phyloP scores from a whole-genome alignment of 2,329 filamentous ascomycete species.

The Pseudocercospora crystallina region DNA sequence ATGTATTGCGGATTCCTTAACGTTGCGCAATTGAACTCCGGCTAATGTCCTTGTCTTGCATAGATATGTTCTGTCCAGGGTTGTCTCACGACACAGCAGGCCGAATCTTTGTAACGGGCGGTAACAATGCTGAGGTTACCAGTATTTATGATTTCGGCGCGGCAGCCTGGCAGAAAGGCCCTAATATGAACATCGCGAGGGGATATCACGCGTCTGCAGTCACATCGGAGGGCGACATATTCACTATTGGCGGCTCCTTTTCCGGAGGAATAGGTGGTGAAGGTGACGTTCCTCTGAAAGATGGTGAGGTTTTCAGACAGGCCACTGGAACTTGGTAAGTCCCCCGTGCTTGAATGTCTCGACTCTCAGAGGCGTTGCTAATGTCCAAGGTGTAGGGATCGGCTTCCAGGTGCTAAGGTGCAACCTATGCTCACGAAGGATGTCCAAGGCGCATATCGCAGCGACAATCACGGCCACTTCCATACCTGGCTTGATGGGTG shows the following conservation, averaged over 20 bases:
- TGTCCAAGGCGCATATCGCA: conserved; percentile 45
- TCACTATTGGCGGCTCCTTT: conserved; percentile 13
- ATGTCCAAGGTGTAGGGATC: no score
- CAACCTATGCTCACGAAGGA: conserved; percentile 40
- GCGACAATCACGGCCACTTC: conserved; percentile 57
- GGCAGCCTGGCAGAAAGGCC: conserved; percentile 41
- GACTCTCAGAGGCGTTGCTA: no score
- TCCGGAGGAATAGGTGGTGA: conserved; percentile 46
- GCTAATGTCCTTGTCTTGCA: no score
- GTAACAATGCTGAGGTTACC: conserved; percentile 50
- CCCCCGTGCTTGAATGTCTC: no score
- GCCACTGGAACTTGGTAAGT: no score
- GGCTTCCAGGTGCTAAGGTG: conserved; percentile 30
- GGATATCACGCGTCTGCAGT: conserved; percentile 56
- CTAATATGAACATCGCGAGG: conserved; percentile 48
- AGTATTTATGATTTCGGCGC: conserved; percentile 48
- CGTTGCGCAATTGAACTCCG: no score
- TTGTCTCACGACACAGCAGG: conserved; percentile 53
- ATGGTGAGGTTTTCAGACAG: conserved; percentile 55
- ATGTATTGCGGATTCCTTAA: no score
- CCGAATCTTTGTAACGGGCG: conserved; percentile 56
- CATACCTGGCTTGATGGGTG: conserved; percentile 57
- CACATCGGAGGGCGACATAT: conserved; percentile 52
- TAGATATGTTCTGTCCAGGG: conserved; percentile 60
- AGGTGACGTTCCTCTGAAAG: conserved; percentile 57